These are phyloP conservation scores for Penicillium lagena DNA, from an alignment of 495 filamentous ascomycete species.

Conservation along the genomic window DNA sequence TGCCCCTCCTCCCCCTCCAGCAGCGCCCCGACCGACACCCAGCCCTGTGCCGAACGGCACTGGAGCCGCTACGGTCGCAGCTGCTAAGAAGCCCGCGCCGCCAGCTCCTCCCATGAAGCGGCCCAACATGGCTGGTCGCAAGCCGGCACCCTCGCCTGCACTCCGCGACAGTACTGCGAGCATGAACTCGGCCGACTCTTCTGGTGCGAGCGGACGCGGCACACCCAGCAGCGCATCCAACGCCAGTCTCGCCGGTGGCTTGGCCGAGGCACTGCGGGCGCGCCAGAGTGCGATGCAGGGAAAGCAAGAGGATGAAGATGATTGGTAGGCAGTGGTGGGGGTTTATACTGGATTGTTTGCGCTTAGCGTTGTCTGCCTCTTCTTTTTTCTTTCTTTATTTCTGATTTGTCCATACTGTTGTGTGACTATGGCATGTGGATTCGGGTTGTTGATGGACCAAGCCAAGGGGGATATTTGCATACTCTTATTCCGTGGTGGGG, in stretches of 20 bases:
- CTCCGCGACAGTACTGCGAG: conserved; percentile 69
- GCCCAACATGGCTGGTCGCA: conserved; percentile 60
- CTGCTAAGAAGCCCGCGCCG: conserved; percentile 63
- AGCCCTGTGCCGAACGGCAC: conserved; percentile 44
- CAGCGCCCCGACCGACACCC: conserved; percentile 40
- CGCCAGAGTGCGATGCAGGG: conserved; percentile 66
- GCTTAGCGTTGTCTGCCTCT: conserved; percentile 18
- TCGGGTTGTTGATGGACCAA: neutral
- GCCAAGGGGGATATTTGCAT: too few relatives aligned
- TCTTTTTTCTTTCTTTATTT: conserved; percentile 4
- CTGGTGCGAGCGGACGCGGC: conserved; percentile 57
- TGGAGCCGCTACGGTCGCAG: conserved; percentile 42
- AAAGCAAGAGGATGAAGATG: conserved; percentile 58
- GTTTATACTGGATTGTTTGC: conserved; percentile 6
- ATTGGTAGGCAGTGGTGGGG: conserved; percentile 46
- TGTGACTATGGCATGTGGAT: neutral
- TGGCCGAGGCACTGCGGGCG: conserved; percentile 75
- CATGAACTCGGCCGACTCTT: conserved; percentile 55
- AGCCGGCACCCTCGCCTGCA: conserved; percentile 55
- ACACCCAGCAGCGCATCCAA: conserved; percentile 64
- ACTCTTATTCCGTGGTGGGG: too few relatives aligned
- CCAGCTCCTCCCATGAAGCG: conserved; percentile 84
- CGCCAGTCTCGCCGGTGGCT: conserved; percentile 68
- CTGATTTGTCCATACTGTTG: neutral
- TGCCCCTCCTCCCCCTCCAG: conserved; percentile 54